Evolutionary conservation across 2,329 filamentous ascomycete genomes (phyloP), one percentile per base, ranked within the genome.

Genomic region (Lasiodiplodia sp.): DNA sequence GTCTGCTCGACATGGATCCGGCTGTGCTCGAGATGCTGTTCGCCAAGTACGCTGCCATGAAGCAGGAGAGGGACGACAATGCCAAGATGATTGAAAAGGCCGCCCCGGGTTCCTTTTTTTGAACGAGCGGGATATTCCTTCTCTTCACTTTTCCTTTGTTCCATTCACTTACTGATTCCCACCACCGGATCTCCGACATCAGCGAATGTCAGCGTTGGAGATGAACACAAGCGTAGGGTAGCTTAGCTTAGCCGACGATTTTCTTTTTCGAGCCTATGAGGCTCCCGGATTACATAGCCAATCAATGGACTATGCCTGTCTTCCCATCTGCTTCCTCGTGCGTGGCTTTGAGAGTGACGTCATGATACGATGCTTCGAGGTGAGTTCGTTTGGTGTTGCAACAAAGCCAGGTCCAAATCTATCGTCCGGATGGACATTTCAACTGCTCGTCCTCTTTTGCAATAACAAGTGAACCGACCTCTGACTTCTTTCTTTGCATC

Each of bases 1-100:
- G 51, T 10, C 10, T 53, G 51, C 51, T 53, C 23, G 25, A 28
- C 51, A 53, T 53, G 51, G 51, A 53, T 21, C 51, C 51, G n/a
- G n/a, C 44, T 18, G 44, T 47, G 18, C 10, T 47, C 18, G 44
- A 47, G n/a, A 47, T 47, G 44, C 44, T 47, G 44, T 47, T 47
- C n/a, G 44, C 44, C 18, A 47, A 47, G 44, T 47, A 47, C n/a
- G 44, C 44, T 6, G 44, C 44, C 10, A 10, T 47, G 8, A 28
- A 28, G 28, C 28, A 28, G 28, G 28, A 28, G 28, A 28, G 28
- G 28, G 28, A 28, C 4, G 4, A 28, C 4, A 28, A 4, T 28
- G 28, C 6, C 28, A 28, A 28, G 28, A 28, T 28, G 28, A 4
- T 28, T 28, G 28, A 28, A 6, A 28, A 28, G 28, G 28, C 28